Evolutionary conservation across 305 asterid species (phyloP), one percentile per base, ranked within the genome.

Genomic region (Stenogyne calaminthoides): DNA sequence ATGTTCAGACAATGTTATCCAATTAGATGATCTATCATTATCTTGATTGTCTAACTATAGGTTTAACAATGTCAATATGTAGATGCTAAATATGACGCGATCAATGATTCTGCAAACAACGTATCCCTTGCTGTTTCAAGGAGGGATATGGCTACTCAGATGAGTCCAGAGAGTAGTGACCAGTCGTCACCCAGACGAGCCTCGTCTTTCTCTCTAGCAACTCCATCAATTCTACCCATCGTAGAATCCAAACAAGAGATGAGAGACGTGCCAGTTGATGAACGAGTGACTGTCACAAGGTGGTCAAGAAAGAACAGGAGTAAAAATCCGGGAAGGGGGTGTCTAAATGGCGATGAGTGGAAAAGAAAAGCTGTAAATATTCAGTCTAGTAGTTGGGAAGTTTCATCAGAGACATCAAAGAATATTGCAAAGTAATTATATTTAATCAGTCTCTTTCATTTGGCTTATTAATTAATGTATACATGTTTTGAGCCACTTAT

Each of bases 191-290:
- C 84, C 1, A 34, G 73, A 39, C 70, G 87, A 56, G 62, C 47
- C 58, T 84, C 90, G 3, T 83, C 96, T 8, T 86, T 84, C 81
- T 87, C 94, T 46, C 82, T 87, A 37, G 82, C 93, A 69, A 82
- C 88, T 65, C 83, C 93, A 0, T 79, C 90, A 34, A 80, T 82
- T 37, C 82, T 81, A 55, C 95, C 95, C 44, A 39, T 91, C 69
- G 80, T 76, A 55, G 97, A 91, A 47, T 75, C 90, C 73, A 91
- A 52, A 82, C 79, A 82, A 29, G 96, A 89, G 71, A 77, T 86
- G 61, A 79, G 93, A 76, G 96, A 95, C 16, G 98, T 89, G 70
- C 84, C 86, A 39, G 79, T 92, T 74, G 97, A 95, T 75, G 96
- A 95, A 67, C 89, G 87, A 37, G 93, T 95, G 60, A 90, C 95